Evolutionary conservation across 208 protist genomes (phyloP), one percentile per base, ranked within the genome.

Genomic region (Leishmania braziliensis): DNA sequence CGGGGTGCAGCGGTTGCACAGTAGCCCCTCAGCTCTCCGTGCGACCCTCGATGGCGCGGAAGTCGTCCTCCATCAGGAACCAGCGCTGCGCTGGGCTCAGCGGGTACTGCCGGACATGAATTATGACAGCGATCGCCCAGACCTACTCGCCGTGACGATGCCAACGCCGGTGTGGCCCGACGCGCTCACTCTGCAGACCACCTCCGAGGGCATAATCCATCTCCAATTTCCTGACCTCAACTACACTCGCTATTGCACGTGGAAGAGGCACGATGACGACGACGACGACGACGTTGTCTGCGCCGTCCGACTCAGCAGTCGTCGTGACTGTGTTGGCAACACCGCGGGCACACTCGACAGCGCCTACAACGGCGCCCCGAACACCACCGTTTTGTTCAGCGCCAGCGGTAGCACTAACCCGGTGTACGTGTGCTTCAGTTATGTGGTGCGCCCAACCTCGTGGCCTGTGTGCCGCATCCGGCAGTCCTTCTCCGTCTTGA

Each of bases 261-360:
- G 77, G 81, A 66, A 62, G 23, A 4, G 10, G 29, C 36, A 29
- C 43, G 33, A 10, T 16, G 23, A 16, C 69, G 5, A 29, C 14
- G 23, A 16, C 69, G 5, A 29, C 14, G 80, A 79, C 23, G 56
- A 85, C 18, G 78, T 58, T 53, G 81, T 81, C 75, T 91, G 88
- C 65, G 69, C 81, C 1, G 80, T 89, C 51, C 84, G 88, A 26
- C 77, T 91, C 50, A 89, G 83, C 75, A 86, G 82, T 68, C 81
- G 88, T 20, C 85, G 83, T 26, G 88, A 91, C 56, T 91, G 88
- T 63, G 75, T 91, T 3, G 85, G 85, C 63, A 91, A 89, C 58
- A 83, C 88, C 23, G 88, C 88, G 29, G 88, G 88, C 51, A 91
- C 88, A n/a, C 74, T 88, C n/a, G 88, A 91, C 79, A 68, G 76